Evolutionary conservation across 345 rosid genomes (phyloP).

Genomic region (Triadica sebifera): DNA sequence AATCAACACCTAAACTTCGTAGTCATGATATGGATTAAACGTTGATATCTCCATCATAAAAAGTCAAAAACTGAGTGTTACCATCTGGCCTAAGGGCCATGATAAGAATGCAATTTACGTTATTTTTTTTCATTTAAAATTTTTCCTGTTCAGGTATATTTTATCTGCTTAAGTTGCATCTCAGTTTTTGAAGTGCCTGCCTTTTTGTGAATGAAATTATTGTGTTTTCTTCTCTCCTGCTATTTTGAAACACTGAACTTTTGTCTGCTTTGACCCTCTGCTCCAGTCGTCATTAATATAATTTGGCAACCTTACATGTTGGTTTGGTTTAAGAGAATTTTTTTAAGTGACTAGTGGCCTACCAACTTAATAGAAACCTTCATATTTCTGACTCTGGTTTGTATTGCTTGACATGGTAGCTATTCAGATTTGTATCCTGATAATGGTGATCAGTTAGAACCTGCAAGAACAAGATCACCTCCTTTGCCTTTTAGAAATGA

Average conservation of each 20-base stretch:
- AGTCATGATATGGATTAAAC: background rate
- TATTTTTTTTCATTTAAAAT: background rate
- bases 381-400: constrained; percentile 13
- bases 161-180: background rate
- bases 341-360: background rate
- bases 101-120: background rate
- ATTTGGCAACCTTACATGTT: background rate
- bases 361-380: background rate
- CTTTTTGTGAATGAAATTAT: background rate
- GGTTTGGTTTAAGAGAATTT: background rate
- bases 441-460: constrained; percentile 24
- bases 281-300: background rate
- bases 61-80: no score
- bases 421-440: constrained; percentile 23
- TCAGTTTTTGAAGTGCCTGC: background rate
- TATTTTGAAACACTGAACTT: background rate
- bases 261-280: constrained; percentile 7
- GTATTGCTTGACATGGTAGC: constrained; percentile 28
- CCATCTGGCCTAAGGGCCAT: background rate
- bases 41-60: background rate
- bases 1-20: background rate
- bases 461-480: constrained; percentile 31
- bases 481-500: constrained; percentile 32
- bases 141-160: background rate
- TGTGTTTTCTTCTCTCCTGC: background rate